Evolutionary conservation across 148 eudicot species (phyloP).

Genomic region (Gaultheria prostrata): DNA sequence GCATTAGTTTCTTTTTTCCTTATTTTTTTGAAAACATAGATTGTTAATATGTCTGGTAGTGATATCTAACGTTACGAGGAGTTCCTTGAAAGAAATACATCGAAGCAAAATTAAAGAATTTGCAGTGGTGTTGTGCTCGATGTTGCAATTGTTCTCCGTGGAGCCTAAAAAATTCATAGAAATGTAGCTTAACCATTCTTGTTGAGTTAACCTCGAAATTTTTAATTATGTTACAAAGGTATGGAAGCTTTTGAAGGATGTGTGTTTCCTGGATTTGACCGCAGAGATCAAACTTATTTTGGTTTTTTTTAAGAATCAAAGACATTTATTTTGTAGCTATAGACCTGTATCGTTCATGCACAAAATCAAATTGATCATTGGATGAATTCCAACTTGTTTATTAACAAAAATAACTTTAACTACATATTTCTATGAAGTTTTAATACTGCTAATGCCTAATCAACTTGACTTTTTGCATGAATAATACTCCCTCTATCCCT

Average conservation of each 20-base stretch:
- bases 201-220: background rate
- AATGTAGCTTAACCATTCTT: background rate
- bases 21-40: background rate
- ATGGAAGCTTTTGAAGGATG: background rate
- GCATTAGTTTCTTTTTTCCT: background rate
- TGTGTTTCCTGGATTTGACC: background rate
- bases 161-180: background rate
- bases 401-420: too few relatives aligned
- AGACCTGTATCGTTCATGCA: too few relatives aligned
- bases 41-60: background rate
- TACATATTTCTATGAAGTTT: too few relatives aligned
- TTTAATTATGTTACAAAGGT: background rate
- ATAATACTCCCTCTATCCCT: too few relatives aligned
- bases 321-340: too few relatives aligned
- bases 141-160: background rate
- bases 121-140: background rate
- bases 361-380: too few relatives aligned
- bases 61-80: background rate
- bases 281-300: background rate
- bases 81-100: background rate
- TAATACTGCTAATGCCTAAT: too few relatives aligned
- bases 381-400: too few relatives aligned
- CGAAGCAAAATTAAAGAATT: background rate
- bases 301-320: background rate
- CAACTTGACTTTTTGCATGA: too few relatives aligned